Evolutionary conservation across 768 basidiomycete genomes (phyloP).

Genomic region (Rhodotorula graminis): DNA sequence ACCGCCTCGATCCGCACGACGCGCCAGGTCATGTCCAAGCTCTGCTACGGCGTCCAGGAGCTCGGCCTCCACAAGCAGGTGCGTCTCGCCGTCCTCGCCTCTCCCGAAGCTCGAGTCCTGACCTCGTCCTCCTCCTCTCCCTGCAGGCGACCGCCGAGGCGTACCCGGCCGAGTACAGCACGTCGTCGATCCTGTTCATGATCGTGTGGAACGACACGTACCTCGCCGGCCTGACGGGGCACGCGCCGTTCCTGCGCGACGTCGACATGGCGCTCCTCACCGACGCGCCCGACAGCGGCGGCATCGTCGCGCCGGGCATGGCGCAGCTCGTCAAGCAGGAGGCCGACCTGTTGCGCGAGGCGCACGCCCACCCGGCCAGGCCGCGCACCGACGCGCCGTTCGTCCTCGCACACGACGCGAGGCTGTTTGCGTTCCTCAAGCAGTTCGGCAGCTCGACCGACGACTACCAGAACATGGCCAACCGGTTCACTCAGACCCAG

Average conservation of each 20-base stretch:
- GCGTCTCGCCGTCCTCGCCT: background rate
- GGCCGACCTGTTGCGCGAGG: background rate
- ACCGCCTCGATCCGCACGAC: background rate
- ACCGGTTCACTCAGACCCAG: background rate
- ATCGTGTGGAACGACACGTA: background rate
- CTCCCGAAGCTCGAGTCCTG: background rate
- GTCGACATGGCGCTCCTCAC: background rate
- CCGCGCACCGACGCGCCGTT: background rate
- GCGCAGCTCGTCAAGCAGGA: slow-evolving; percentile 1
- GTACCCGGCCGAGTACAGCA: background rate
- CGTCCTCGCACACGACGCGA: background rate
- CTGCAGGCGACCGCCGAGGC: background rate
- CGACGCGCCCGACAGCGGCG: background rate
- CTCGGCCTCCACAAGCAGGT: slow-evolving; percentile 3
- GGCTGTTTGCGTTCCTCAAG: background rate
- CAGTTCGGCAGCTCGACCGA: background rate
- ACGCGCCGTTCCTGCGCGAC: background rate
- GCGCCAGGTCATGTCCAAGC: background rate
- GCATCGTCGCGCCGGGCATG: slow-evolving; percentile 8
- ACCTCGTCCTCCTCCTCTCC: background rate
- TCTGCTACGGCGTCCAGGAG: background rate
- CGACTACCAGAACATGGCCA: background rate
- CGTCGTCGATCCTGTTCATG: background rate
- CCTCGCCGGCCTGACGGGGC: background rate
- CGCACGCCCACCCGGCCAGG: background rate